These are phyloP conservation scores for Macadamia tetraphylla DNA, from an alignment of 164 flowering plant genomes.

Conservation along the genomic window DNA sequence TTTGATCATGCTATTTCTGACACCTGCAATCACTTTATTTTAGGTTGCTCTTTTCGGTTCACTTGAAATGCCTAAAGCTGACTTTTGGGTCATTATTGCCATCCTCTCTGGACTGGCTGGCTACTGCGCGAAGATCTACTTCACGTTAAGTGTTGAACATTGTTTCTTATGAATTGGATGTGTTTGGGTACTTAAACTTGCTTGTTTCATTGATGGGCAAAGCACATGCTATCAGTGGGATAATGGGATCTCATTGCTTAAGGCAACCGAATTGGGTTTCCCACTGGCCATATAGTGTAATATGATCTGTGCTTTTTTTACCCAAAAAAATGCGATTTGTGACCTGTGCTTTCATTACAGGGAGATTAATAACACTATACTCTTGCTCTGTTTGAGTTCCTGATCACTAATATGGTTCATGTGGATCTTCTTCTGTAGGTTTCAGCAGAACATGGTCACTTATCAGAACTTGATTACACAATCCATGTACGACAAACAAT, in stretches of 20 bases:
- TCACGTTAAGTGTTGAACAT: constrained; percentile 54
- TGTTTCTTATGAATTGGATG: not conserved
- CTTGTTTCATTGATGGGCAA: not conserved
- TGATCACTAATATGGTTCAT: constrained; percentile 2
- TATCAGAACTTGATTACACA: constrained; percentile 90
- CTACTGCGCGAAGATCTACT: constrained; percentile 91
- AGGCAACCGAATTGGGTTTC: not conserved
- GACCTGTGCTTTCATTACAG: too few species aligned
- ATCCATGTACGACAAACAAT: constrained; percentile 94
- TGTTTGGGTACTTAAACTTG: not conserved
- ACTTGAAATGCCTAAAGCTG: constrained; percentile 69
- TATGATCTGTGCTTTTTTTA: too few species aligned
- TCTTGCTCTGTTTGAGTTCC: constrained; percentile 1
- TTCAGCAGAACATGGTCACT: constrained; percentile 73
- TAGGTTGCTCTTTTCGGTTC: constrained; percentile 84
- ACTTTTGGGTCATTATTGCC: constrained; percentile 77
- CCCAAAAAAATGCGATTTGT: too few species aligned
- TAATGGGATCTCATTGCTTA: not conserved
- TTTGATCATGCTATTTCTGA: constrained; percentile 1
- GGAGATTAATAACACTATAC: not conserved
- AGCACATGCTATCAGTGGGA: not conserved
- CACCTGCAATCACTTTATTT: constrained; percentile 5
- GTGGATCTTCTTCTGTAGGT: constrained; percentile 34
- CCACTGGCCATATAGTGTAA: not conserved
- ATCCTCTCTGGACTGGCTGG: constrained; percentile 73